These are phyloP conservation scores for Diaporthe vexans DNA, from an alignment of 2,329 filamentous ascomycete genomes.

Conservation along the genomic window DNA sequence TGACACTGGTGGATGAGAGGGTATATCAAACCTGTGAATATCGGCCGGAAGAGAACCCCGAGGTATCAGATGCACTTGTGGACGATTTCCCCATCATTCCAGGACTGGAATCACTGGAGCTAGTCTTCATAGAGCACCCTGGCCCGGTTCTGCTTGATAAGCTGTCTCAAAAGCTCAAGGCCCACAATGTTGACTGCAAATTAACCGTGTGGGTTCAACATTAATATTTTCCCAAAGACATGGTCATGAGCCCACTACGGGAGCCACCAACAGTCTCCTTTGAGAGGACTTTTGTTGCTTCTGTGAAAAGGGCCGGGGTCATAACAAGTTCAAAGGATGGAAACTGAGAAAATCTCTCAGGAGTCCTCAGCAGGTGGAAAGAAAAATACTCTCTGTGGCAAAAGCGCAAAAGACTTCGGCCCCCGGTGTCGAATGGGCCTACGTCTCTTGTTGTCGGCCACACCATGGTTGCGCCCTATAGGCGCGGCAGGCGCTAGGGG, in stretches of 20 bases:
- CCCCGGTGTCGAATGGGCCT: conserved; percentile 33
- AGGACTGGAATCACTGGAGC: neutral
- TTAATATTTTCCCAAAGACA: no score
- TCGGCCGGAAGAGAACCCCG: neutral
- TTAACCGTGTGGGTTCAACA: neutral
- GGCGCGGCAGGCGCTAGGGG: no score
- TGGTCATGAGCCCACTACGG: no score
- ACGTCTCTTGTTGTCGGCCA: conserved; percentile 30
- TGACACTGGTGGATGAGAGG: neutral
- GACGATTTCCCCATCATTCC: neutral
- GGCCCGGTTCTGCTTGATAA: neutral
- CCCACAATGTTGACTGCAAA: neutral
- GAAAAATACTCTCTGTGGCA: neutral
- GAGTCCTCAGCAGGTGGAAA: neutral
- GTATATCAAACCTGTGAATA: neutral
- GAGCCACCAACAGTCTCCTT: neutral
- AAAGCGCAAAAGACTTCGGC: conserved; percentile 22
- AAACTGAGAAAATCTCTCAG: neutral
- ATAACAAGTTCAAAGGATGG: no score
- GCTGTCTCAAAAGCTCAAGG: neutral
- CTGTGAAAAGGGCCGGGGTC: neutral
- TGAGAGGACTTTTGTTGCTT: neutral
- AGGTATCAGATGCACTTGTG: no score
- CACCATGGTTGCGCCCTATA: no score
- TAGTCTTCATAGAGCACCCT: neutral